Base-by-base conservation (phyloP, 352 stramenopile species). In the Phytopythium aichiense region DNA sequence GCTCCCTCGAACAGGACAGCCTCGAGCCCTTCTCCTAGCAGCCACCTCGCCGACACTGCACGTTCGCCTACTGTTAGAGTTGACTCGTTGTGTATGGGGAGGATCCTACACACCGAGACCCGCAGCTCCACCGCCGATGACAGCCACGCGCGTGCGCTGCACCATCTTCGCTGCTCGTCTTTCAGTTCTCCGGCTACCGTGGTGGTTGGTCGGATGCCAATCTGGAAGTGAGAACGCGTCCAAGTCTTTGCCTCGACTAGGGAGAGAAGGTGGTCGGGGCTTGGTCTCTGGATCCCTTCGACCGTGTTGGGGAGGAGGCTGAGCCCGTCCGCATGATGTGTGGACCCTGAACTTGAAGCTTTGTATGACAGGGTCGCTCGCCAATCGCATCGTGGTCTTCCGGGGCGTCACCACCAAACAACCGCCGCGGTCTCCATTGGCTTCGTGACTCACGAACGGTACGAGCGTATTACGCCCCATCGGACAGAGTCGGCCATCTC, bases 1-100 rank as follows among this genome's bases (percentile, higher is more conserved):
- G 80, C 62, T 60, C 87, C 87, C 58, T 93, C 84, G 51, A 91
- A 91, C 48, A 92, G 71, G 30, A 91, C 68, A 35, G 92, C 80
- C 0, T 81, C 63, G 52, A 90, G 83, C 2, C 83, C 81, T 8
- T 74, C 82, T 0, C 81, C 84, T 2, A 79, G 77, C 46, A 93
- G 69, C 40, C 65, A 79, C 58, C 79, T 88, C 60, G 84, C 76
- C 18, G 83, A 72, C 57, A 93, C 82, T 93, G 52, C 50, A 66
- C 40, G 13, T 48, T 48, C 16, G 65, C 37, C 67, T 16, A 20
- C 7, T 45, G 5, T 48, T 33, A 40, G 35, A 1, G 15, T 13
- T 40, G 7, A 33, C 20, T n/a, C n/a, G 22, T 25, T 8, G 11
- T 16, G 33, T 33, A 25, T n/a, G 18, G 1, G 18, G 22, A 80